Percentiles rank a stretch among this genome's conserved stretches.
These are phyloP conservation scores for Lactifluus piperatus DNA, from an alignment of 768 basidiomycete genomes.

Conservation along the genomic window DNA sequence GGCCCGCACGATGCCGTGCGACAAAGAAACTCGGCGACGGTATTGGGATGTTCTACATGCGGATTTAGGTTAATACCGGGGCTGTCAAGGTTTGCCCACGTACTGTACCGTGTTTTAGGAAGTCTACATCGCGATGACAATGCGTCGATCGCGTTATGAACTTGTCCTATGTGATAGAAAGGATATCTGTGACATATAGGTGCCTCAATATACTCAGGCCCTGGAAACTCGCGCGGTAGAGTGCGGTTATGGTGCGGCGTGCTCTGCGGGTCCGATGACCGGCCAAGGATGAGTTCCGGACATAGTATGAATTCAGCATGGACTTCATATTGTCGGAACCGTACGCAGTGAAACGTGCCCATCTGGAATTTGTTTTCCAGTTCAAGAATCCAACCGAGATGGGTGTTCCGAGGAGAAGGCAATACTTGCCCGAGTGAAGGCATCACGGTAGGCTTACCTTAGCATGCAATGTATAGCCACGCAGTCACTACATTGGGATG, in stretches of 20 bases:
- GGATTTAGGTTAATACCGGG: background rate
- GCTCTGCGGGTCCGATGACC: background rate
- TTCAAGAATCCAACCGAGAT: background rate
- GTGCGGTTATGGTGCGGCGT: background rate
- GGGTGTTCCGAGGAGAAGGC: constrained; percentile 10
- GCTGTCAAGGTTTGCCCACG: background rate
- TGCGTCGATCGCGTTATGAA: constrained; percentile 1
- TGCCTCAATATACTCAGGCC: background rate
- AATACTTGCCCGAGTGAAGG: background rate
- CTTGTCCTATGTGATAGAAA: background rate
- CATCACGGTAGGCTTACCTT: background rate
- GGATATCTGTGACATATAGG: background rate
- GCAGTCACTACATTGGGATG: background rate
- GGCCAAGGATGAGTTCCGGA: background rate
- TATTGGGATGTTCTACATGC: background rate
- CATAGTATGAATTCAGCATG: background rate
- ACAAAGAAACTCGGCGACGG: background rate
- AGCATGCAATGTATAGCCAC: background rate
- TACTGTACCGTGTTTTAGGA: background rate
- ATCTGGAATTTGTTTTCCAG: too few relatives aligned
- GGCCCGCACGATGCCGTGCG: background rate
- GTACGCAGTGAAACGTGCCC: too few relatives aligned
- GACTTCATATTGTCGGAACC: too few relatives aligned
- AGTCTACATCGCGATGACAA: background rate
- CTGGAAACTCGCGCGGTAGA: background rate